Evolutionary conservation across 768 basidiomycete species (phyloP).

Genomic region (Chalciporus chontae): DNA sequence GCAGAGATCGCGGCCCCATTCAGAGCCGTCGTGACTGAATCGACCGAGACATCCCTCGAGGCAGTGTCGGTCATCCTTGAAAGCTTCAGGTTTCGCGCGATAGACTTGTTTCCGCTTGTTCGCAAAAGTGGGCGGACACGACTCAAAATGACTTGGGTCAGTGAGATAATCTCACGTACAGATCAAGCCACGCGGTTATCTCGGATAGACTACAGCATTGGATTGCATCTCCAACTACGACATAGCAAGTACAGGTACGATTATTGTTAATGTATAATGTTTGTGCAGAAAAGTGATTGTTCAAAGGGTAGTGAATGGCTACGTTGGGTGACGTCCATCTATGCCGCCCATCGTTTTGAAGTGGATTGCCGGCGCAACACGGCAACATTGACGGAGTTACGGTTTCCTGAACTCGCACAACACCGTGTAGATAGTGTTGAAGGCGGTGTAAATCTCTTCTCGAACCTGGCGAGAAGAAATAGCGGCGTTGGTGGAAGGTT

Average conservation of each 20-base stretch:
- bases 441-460: constrained; percentile 99
- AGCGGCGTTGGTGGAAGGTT: constrained; percentile 46
- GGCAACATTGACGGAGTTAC: constrained; percentile 30
- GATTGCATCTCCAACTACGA: neutral
- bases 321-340: neutral
- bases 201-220: neutral
- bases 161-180: constrained; percentile 2
- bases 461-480: constrained; percentile 65
- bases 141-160: neutral
- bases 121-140: neutral
- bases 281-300: constrained; percentile 22
- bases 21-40: constrained; percentile 27
- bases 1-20: constrained; percentile 25
- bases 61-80: constrained; percentile 23
- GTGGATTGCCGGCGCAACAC: neutral
- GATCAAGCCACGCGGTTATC: constrained; percentile 1
- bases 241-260: constrained; percentile 11
- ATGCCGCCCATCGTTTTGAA: neutral
- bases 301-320: neutral
- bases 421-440: constrained; percentile 99
- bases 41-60: constrained; percentile 23
- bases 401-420: constrained; percentile 93
- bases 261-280: constrained; percentile 22
- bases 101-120: too few species aligned
- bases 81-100: neutral